Evolutionary conservation across 257 asterid genomes (phyloP), one percentile per base, ranked within the genome.

Genomic region (Capsicum rhomboideum): DNA sequence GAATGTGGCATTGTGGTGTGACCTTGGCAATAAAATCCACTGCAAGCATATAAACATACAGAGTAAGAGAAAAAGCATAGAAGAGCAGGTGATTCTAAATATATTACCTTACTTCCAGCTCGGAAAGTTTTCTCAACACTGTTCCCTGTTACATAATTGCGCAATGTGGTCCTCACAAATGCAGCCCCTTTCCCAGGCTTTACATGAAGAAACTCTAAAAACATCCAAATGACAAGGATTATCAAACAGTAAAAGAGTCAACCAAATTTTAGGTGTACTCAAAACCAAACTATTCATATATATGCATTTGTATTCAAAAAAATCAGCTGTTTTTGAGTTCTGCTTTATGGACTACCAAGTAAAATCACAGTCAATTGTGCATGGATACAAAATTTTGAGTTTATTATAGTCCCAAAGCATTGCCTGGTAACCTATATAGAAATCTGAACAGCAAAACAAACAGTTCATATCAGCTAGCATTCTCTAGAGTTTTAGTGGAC

Each of bases 151-250:
- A 94, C 61, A 74, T 89, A 91, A 86, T 96, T 96, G 67, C 95
- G 91, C 88, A 96, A 56, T 1, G 98, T 96, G 75, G 97, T 97
- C 90, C 99, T 91, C 14, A 97, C 98, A 88, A 88, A 95, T 37
- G 99, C 98, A 28, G 99, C 98, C 58, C 98, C 98, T 84, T 95
- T 97, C 34, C 99, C 99, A 88, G 98, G 98, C 88, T 97, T 97
- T 49, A 97, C 98, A 86, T 95, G 98, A 84, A 95, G 98, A 89
- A 97, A 95, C 90, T 95, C 99, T 96, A 84, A 77, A 82, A 50
- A 89, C 78, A 82, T 64, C 87, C 71, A 85, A 63, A n/a, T 56
- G 59, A 84, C 42, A 28, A 75, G 18, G 46, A 74, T 42, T 23
- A 34, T 63, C 71, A 84, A 42, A 79, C 44, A 14, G 42, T 75